phyloP scores from a whole-genome alignment of 2,329 filamentous ascomycete species.

The Diaporthe ilicicola region DNA sequence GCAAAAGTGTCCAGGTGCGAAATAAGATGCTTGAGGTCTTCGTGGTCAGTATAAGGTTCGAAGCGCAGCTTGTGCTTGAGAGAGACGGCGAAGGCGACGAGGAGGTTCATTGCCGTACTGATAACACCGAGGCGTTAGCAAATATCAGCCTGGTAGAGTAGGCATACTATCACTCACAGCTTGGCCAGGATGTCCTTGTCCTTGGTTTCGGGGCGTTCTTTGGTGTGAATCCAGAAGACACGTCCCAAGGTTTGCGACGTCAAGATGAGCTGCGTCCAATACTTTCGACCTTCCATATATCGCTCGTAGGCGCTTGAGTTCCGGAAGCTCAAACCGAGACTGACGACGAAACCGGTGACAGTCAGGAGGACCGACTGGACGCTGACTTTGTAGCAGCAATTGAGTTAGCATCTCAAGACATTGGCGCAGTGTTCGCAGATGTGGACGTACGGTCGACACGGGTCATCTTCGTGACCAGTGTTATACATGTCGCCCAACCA shows the following conservation, averaged over 20 bases:
- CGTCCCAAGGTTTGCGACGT: constrained; percentile 75
- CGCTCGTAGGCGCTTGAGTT: constrained; percentile 83
- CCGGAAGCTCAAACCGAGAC: constrained; percentile 79
- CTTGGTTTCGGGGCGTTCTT: constrained; percentile 64
- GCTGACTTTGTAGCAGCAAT: constrained; percentile 44
- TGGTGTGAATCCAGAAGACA: constrained; percentile 82
- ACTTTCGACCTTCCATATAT: constrained; percentile 61
- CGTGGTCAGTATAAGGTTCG: constrained; percentile 75
- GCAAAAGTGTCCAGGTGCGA: constrained; percentile 74
- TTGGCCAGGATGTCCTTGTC: constrained; percentile 74
- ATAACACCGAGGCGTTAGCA: constrained; percentile 1
- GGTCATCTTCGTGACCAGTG: constrained; percentile 54
- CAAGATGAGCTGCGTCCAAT: constrained; percentile 66
- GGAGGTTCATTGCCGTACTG: constrained; percentile 70
- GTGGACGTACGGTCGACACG: constrained; percentile 20
- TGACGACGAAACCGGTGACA: constrained; percentile 86
- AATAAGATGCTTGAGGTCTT: constrained; percentile 70
- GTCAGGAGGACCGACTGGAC: constrained; percentile 79
- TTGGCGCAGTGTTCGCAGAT: background rate
- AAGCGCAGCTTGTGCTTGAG: constrained; percentile 79
- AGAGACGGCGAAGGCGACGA: constrained; percentile 73
- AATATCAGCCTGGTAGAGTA: background rate
- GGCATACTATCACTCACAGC: constrained; percentile 46
- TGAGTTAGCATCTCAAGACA: background rate
- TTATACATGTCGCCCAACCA: constrained; percentile 73